Base-by-base conservation (phyloP, 805 yeast species). In the Jamesozyma jinghongensis region DNA sequence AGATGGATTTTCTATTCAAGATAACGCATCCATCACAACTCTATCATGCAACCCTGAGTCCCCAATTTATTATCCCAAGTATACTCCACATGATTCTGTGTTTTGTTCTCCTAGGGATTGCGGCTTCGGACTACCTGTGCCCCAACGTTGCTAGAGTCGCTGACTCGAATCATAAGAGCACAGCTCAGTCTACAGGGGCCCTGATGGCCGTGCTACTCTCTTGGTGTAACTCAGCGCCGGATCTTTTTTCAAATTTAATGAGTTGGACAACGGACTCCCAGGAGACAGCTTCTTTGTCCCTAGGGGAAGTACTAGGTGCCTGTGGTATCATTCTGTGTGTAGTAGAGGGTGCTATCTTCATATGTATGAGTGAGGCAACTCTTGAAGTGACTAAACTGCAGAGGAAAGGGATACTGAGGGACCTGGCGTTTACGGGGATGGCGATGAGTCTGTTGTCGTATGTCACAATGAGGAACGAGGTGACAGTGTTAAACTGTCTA, bases 161-260 rank as follows among this genome's bases (percentile, higher is more conserved):
- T n/a, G 58, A 56, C 19, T 43, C 51, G 10, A 22, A 6, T n/a
- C 29, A 25, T 5, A 25, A 18, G 7, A 30, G 16, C 19, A 26
- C 36, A 5, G 7, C 36, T 2, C 13, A 34, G 12, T 28, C 16
- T 20, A 19, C 52, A 1, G 61, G 62, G 10, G 50, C 53, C 3
- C 22, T 60, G 12, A 49, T 58, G 47, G 62, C 63, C 1, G 51
- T 62, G 12, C 36, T 62, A 30, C 40, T 62, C 36, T 57, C 67
- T 13, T 61, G 63, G 62, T 62, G 67, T 40, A 62, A 62, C 34
- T 61, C 64, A 3, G 57, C 67, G 1, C 67, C 67, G 3, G 67
- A 62, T 48, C 40, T 62, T 4, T 57, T 62, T 35, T 60, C 67
- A 10, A 61, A 60, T 44, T 49, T 62, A 29, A 51, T 62, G 45